Evolutionary conservation across 208 protist genomes (phyloP).

Genomic region (Leishmania amazonensis): DNA sequence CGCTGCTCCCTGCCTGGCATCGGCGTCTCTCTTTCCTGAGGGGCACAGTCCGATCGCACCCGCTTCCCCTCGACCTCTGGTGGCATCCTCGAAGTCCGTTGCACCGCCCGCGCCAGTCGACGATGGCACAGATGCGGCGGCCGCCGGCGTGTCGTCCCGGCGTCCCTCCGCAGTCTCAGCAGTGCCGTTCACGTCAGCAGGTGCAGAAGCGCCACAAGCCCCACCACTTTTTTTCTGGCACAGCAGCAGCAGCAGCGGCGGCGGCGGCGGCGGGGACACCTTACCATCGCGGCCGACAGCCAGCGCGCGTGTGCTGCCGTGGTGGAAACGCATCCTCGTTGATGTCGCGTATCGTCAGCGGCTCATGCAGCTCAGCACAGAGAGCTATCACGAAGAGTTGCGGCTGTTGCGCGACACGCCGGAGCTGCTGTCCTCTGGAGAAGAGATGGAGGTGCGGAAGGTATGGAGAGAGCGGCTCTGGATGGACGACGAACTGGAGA

Average conservation of each 20-base stretch:
- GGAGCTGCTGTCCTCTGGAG: slow-evolving; percentile 38
- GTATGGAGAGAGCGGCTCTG: slow-evolving; percentile 24
- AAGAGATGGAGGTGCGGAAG: slow-evolving; percentile 23
- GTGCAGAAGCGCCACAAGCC: not conserved
- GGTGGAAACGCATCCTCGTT: slow-evolving; percentile 82
- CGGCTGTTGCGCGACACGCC: slow-evolving; percentile 45
- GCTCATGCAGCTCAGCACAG: slow-evolving; percentile 50
- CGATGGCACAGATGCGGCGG: not conserved
- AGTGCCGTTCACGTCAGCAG: not conserved
- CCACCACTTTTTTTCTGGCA: not conserved
- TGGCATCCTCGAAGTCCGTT: not conserved
- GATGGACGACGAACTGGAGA: slow-evolving; percentile 22
- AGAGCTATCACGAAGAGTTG: slow-evolving; percentile 58
- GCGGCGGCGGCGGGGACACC: not conserved
- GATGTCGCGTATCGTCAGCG: slow-evolving; percentile 50
- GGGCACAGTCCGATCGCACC: slow-evolving; percentile 7
- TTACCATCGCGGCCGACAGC: not conserved
- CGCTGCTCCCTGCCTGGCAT: too few relatives aligned
- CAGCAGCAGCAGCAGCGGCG: not conserved
- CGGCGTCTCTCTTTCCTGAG: not conserved
- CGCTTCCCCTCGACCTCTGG: slow-evolving; percentile 5
- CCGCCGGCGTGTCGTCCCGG: not conserved
- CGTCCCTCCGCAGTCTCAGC: not conserved
- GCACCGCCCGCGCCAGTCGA: not conserved
- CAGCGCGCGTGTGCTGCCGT: slow-evolving; percentile 42